Percentiles rank a stretch among this genome's conserved stretches.
phyloP scores from a whole-genome alignment of 1,284 basidiomycete species.

The Exsudoporus floridanus region DNA sequence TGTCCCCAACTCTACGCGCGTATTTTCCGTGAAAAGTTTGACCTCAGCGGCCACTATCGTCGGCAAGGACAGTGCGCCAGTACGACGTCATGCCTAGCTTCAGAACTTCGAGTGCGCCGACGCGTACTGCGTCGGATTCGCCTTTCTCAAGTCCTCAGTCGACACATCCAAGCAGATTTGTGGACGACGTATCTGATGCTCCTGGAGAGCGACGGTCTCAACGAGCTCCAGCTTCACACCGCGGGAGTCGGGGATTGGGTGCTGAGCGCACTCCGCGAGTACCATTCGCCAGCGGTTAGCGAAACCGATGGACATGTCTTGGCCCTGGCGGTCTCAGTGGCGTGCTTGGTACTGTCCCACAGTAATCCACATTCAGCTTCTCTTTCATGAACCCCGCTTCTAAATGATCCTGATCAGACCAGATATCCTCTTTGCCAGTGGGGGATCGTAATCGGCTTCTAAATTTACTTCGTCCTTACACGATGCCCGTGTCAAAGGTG shows the following conservation, averaged over 20 bases:
- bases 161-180: conserved; percentile 42
- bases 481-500: conserved; percentile 30
- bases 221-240: conserved; percentile 42
- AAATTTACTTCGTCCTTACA: conserved; percentile 40
- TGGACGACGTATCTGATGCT: conserved; percentile 53
- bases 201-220: conserved; percentile 47
- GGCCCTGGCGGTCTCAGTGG: conserved; percentile 34
- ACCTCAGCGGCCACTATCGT: conserved; percentile 42
- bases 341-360: conserved; percentile 38
- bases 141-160: conserved; percentile 34
- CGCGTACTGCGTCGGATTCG: conserved; percentile 46
- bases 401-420: conserved; percentile 33
- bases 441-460: conserved; percentile 38
- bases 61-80: conserved; percentile 28
- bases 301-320: conserved; percentile 19
- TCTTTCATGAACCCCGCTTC: conserved; percentile 25
- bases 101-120: conserved; percentile 46
- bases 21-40: conserved; percentile 58
- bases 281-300: conserved; percentile 2
- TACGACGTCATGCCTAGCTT: conserved; percentile 47
- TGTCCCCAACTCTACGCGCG: conserved; percentile 63
- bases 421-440: conserved; percentile 35
- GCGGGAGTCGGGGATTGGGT: conserved; percentile 40
- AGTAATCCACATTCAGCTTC: conserved; percentile 33
- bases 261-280: conserved; percentile 25